A percentile compares a stretch with the other conserved stretches of the same genome.
These are phyloP conservation scores for Taphrina flavorubra DNA, from an alignment of 1,139 yeast genomes.

Conservation along the genomic window DNA sequence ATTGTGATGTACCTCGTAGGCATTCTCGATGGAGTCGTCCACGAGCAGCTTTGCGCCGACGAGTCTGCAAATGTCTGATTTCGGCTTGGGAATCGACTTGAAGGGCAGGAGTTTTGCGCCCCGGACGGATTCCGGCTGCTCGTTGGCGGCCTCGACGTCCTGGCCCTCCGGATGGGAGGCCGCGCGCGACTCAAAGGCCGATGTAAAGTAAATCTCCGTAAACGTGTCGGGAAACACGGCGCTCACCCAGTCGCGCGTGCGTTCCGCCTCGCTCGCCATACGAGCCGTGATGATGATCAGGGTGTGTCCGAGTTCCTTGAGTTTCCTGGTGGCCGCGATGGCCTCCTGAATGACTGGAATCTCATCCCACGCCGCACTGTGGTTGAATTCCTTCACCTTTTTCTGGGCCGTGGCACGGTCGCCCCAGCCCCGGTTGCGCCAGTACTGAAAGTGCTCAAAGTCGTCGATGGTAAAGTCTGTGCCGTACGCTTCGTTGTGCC, in stretches of 20 bases:
- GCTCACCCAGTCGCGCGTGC: constrained; percentile 29
- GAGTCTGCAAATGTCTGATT: constrained; percentile 31
- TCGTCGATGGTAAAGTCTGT: constrained; percentile 30
- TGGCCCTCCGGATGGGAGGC: constrained; percentile 23
- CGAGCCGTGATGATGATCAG: constrained; percentile 36
- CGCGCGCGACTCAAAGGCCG: constrained; percentile 31
- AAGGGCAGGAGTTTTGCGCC: not conserved
- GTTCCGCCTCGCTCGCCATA: constrained; percentile 37
- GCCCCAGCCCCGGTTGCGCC: constrained; percentile 39
- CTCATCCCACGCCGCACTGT: constrained; percentile 22
- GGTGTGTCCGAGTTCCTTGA: constrained; percentile 27
- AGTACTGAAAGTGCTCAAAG: constrained; percentile 36
- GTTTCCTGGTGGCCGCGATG: constrained; percentile 10
- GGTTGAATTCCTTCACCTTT: constrained; percentile 36
- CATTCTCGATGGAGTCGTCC: constrained; percentile 40
- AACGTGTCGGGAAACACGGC: constrained; percentile 25
- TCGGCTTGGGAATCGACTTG: constrained; percentile 29
- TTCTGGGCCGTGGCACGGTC: constrained; percentile 19
- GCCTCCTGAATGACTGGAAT: constrained; percentile 35
- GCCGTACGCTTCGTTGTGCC: constrained; percentile 40
- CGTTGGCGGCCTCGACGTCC: constrained; percentile 17
- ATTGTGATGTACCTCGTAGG: constrained; percentile 32
- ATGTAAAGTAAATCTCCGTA: constrained; percentile 35
- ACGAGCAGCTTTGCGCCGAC: constrained; percentile 26
- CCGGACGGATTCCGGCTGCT: constrained; percentile 6